Percentiles rank a stretch among this genome's conserved stretches.
Evolutionary conservation across 2,329 filamentous ascomycete genomes (phyloP).

Genomic region (Fusarium incarnatum): DNA sequence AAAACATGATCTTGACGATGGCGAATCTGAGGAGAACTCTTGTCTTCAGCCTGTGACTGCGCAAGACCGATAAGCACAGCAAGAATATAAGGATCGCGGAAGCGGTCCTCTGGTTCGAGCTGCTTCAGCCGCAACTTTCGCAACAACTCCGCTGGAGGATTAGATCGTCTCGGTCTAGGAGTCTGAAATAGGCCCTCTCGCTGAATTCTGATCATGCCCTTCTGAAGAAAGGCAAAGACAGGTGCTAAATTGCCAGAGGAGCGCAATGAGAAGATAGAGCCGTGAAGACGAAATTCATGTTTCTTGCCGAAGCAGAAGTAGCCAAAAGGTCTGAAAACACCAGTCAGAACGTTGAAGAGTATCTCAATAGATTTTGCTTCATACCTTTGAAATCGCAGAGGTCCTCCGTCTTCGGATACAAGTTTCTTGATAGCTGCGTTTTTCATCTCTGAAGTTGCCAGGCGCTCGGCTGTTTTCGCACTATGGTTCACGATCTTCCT

Average conservation of each 20-base stretch:
- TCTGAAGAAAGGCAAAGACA: constrained; percentile 42
- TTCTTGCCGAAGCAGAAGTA: constrained; percentile 41
- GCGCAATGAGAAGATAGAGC: constrained; percentile 33
- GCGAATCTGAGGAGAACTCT: background rate
- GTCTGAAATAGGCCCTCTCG: constrained; percentile 30
- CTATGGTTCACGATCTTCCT: constrained; percentile 22
- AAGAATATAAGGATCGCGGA: constrained; percentile 43
- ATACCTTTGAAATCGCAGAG: constrained; percentile 39
- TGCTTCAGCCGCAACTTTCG: constrained; percentile 34
- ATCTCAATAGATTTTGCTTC: no score
- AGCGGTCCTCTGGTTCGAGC: constrained; percentile 34
- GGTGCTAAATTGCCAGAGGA: constrained; percentile 10
- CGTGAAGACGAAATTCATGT: constrained; percentile 41
- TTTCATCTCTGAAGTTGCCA: constrained; percentile 41
- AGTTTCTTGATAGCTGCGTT: constrained; percentile 38
- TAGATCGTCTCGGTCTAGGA: constrained; percentile 30
- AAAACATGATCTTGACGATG: constrained; percentile 9
- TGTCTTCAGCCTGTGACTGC: constrained; percentile 38
- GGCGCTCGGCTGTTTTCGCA: constrained; percentile 31
- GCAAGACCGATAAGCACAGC: constrained; percentile 42
- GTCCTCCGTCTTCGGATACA: constrained; percentile 34
- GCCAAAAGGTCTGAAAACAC: constrained; percentile 33
- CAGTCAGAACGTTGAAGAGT: background rate
- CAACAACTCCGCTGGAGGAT: constrained; percentile 31
- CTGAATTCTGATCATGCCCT: constrained; percentile 37